These are phyloP conservation scores for Oxyria digyna DNA, from an alignment of 148 eudicot species.

Conservation along the genomic window DNA sequence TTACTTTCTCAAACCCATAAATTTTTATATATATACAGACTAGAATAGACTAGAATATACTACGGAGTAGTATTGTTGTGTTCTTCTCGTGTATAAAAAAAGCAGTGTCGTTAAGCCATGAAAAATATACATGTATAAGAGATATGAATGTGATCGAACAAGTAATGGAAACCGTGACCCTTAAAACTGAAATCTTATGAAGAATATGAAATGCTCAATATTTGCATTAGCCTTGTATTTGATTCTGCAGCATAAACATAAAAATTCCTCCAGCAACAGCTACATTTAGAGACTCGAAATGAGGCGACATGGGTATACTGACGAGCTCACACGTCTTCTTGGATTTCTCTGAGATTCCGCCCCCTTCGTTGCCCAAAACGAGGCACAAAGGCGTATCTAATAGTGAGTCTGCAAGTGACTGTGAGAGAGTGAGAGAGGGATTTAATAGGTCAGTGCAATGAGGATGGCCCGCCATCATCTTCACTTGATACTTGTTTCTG, in stretches of 20 bases:
- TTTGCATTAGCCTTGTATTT: neutral
- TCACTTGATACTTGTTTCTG: conserved; percentile 29
- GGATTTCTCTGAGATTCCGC: conserved; percentile 57
- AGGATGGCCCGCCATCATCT: conserved; percentile 80
- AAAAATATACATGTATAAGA: too few relatives aligned
- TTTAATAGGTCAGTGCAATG: conserved; percentile 14
- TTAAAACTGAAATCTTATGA: too few relatives aligned
- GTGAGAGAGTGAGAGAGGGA: conserved; percentile 34
- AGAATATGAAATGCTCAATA: too few relatives aligned
- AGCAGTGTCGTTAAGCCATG: too few relatives aligned
- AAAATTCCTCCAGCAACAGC: conserved; percentile 94
- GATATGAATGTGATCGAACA: too few relatives aligned
- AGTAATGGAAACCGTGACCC: too few relatives aligned
- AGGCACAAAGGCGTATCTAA: conserved; percentile 52
- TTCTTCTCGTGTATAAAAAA: too few relatives aligned
- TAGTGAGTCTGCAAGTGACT: conserved; percentile 39
- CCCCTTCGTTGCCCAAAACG: conserved; percentile 75
- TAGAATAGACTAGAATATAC: too few relatives aligned
- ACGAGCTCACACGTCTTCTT: conserved; percentile 45
- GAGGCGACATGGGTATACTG: conserved; percentile 66
- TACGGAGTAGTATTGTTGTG: too few relatives aligned
- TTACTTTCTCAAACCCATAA: too few relatives aligned
- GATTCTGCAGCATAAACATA: conserved; percentile 46
- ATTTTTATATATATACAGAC: too few relatives aligned
- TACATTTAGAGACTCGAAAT: conserved; percentile 82